These are phyloP conservation scores for Erigeron philadelphicus DNA, from an alignment of 140 eudicot species.

Conservation along the genomic window DNA sequence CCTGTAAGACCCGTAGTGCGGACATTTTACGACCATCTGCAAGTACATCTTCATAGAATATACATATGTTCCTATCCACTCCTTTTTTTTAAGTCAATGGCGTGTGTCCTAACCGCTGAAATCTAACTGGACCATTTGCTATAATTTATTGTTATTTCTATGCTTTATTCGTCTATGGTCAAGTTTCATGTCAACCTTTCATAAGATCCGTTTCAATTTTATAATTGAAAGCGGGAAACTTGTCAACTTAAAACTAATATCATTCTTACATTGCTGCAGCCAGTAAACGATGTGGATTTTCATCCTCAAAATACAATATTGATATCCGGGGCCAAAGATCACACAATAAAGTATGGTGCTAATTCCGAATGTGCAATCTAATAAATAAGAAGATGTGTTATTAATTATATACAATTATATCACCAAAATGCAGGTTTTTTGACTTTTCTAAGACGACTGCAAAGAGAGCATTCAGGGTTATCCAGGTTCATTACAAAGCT, in stretches of 20 bases:
- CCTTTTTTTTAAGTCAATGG: background rate
- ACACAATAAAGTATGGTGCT: conserved; percentile 62
- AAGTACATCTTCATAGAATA: conserved; percentile 37
- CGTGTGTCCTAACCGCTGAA: background rate
- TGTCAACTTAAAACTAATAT: conserved; percentile 15
- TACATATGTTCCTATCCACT: background rate
- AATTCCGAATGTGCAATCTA: background rate
- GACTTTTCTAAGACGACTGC: conserved; percentile 80
- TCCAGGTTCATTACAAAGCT: conserved; percentile 47
- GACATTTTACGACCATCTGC: conserved; percentile 81
- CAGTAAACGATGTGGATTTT: conserved; percentile 83
- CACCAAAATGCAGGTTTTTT: conserved; percentile 62
- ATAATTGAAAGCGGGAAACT: background rate
- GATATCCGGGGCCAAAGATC: conserved; percentile 87
- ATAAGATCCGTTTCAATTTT: background rate
- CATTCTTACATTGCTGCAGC: conserved; percentile 52
- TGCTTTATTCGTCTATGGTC: background rate
- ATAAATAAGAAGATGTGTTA: background rate
- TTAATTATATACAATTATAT: conserved; percentile 2
- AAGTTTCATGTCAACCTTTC: background rate
- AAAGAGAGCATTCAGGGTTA: conserved; percentile 82
- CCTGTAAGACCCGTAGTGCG: conserved; percentile 73
- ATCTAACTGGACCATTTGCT: background rate
- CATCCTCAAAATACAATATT: conserved; percentile 77
- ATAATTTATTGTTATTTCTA: background rate